Conservation (phyloP, 2,329 filamentous ascomycete genomes). For the Diplodia seriata region DNA sequence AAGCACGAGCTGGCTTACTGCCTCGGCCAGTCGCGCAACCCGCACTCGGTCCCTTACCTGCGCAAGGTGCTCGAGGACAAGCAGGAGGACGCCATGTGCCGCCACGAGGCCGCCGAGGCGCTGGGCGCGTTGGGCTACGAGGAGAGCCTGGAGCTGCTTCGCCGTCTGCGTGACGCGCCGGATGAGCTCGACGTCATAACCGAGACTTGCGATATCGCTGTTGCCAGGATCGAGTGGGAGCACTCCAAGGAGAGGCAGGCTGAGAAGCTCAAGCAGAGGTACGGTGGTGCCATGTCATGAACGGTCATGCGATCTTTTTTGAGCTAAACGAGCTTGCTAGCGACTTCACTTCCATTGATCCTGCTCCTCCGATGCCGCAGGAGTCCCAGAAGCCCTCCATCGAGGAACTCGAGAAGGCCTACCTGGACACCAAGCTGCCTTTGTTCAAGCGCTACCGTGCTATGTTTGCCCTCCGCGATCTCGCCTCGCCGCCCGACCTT, state of each 20-base stretch:
- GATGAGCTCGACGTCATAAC: constrained; percentile 81
- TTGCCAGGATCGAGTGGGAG: constrained; percentile 94
- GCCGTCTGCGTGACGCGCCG: constrained; percentile 73
- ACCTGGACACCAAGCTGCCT: constrained; percentile 79
- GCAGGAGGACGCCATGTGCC: constrained; percentile 90
- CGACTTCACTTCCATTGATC: constrained; percentile 94
- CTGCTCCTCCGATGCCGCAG: constrained; percentile 84
- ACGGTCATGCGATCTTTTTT: not conserved
- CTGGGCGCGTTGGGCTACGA: constrained; percentile 83
- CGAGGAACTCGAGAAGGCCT: constrained; percentile 73
- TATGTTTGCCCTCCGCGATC: constrained; percentile 96
- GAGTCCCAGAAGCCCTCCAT: constrained; percentile 68
- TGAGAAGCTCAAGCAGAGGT: constrained; percentile 86
- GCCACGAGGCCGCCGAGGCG: constrained; percentile 95
- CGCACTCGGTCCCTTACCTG: constrained; percentile 75
- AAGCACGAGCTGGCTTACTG: constrained; percentile 99
- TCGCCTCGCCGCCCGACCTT: constrained; percentile 90
- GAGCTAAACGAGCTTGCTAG: constrained; percentile 55
- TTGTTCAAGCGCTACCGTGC: constrained; percentile 94
- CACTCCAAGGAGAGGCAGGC: constrained; percentile 65
- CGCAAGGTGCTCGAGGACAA: constrained; percentile 76
- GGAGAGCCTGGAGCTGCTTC: constrained; percentile 75
- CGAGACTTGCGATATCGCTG: constrained; percentile 96
- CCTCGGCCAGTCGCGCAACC: constrained; percentile 85
- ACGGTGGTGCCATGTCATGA: constrained; percentile 39